Evolutionary conservation across 441 rosid species (phyloP).

Genomic region (Melastoma candidum): DNA sequence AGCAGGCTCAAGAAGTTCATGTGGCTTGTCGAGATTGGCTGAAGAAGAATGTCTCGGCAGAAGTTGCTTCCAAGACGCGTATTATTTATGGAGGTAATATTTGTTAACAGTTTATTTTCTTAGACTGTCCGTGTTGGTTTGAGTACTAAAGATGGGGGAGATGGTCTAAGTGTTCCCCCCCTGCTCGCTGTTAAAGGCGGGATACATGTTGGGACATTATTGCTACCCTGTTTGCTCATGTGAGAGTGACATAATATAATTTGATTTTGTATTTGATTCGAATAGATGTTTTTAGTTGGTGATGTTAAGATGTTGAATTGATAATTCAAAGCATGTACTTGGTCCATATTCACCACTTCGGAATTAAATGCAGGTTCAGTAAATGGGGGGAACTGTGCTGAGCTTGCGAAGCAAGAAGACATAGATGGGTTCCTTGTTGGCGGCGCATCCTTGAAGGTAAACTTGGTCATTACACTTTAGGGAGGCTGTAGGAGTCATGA

Average conservation of each 20-base stretch:
- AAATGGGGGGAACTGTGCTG: conserved; percentile 83
- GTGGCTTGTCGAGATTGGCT: conserved; percentile 90
- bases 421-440: conserved; percentile 98
- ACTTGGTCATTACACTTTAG: too few relatives aligned
- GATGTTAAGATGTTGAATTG: too few relatives aligned
- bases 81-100: conserved; percentile 88
- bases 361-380: conserved; percentile 57
- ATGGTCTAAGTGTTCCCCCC: too few relatives aligned
- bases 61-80: conserved; percentile 81
- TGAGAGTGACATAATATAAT: too few relatives aligned
- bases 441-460: conserved; percentile 93
- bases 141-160: too few relatives aligned
- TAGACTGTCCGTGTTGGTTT: background rate
- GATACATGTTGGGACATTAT: too few relatives aligned
- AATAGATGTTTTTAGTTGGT: too few relatives aligned
- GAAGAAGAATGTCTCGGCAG: conserved; percentile 72
- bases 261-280: too few relatives aligned
- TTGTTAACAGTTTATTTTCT: background rate
- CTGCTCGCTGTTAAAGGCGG: too few relatives aligned
- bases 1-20: conserved; percentile 96
- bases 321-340: too few relatives aligned
- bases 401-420: conserved; percentile 92
- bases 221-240: too few relatives aligned
- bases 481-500: too few relatives aligned
- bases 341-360: background rate